Evolutionary conservation across 805 yeast species (phyloP), one percentile per base, ranked within the genome.

Genomic region (Kuraishia molischiana): DNA sequence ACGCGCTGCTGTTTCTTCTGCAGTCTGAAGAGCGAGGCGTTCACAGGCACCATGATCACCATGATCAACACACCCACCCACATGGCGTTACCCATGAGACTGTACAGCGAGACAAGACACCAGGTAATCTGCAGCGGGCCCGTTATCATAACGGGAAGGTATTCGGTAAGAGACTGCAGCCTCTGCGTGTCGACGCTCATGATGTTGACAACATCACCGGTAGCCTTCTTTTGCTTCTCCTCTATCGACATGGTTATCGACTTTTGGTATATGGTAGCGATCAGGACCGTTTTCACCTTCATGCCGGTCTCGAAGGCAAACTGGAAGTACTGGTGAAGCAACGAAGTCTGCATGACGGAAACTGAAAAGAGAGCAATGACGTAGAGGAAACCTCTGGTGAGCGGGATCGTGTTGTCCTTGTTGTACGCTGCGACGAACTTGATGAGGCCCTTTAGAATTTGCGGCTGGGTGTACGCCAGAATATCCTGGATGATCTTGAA

Each of bases 141-240:
- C 1, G 95, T 85, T 95, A 95, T 86, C 36, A 85, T 66, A 38
- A 85, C 68, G 49, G 85, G 81, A 44, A 87, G 73, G 57, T 79
- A 75, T 54, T 84, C 87, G 19, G 82, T 74, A 39, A 86, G 65
- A 47, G 84, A 95, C 55, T 85, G 95, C 40, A 89, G 63, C 60
- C 95, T 76, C 60, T 84, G 94, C 3, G 87, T 79, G 61, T 89
- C 97, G 32, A 89, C 95, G 37, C 95, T 79, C 96, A 89, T 86
- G 50, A 89, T 67, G 53, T 89, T 89, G 41, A 89, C 97, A 47
- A 90, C 84, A 55, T 87, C 96, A 52, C 97, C 97, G 4, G 95
- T 84, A 22, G 85, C 74, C 29, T 85, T 75, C 48, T 73, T 60
- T 52, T 74, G 77, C 42, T 77, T 76, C 9, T 85, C 74, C 51